Evolutionary conservation across 1,139 yeast genomes (phyloP).

Genomic region (Geotrichum reessii): DNA sequence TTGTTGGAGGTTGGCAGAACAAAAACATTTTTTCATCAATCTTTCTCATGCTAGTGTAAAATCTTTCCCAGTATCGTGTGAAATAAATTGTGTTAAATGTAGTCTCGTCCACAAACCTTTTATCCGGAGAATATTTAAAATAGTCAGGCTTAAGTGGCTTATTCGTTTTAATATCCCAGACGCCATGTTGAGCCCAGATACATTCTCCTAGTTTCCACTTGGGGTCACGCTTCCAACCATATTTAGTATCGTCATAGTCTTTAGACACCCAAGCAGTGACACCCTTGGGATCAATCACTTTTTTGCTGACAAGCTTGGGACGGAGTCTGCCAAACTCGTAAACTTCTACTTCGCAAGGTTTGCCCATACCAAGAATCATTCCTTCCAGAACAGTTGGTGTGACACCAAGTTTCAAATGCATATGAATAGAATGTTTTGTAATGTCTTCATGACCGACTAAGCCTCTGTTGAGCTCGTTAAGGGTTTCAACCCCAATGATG

Average conservation of each 20-base stretch:
- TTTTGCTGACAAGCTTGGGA: slow-evolving; percentile 57
- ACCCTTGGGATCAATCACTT: slow-evolving; percentile 61
- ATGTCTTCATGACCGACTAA: slow-evolving; percentile 31
- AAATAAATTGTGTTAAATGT: slow-evolving; percentile 60
- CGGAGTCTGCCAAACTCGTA: slow-evolving; percentile 68
- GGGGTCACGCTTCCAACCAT: slow-evolving; percentile 57
- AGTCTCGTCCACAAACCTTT: slow-evolving; percentile 45
- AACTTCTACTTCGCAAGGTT: slow-evolving; percentile 56
- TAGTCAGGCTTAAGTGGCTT: slow-evolving; percentile 42
- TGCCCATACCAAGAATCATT: slow-evolving; percentile 62
- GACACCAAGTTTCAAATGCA: slow-evolving; percentile 32
- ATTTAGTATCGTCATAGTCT: slow-evolving; percentile 46
- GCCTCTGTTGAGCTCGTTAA: slow-evolving; percentile 63
- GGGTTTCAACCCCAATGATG: slow-evolving; percentile 66
- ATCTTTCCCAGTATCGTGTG: slow-evolving; percentile 50
- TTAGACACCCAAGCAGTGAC: slow-evolving; percentile 51
- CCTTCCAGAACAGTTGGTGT: slow-evolving; percentile 35
- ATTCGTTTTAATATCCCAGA: slow-evolving; percentile 55
- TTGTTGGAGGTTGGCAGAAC: slow-evolving; percentile 76
- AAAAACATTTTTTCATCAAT: slow-evolving; percentile 47
- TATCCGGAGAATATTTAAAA: slow-evolving; percentile 43
- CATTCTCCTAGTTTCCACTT: slow-evolving; percentile 69
- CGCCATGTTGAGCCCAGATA: slow-evolving; percentile 66
- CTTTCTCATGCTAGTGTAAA: slow-evolving; percentile 46
- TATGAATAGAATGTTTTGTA: slow-evolving; percentile 29